phyloP scores from a whole-genome alignment of 768 basidiomycete genomes.

The Cystoderma amianthinum region DNA sequence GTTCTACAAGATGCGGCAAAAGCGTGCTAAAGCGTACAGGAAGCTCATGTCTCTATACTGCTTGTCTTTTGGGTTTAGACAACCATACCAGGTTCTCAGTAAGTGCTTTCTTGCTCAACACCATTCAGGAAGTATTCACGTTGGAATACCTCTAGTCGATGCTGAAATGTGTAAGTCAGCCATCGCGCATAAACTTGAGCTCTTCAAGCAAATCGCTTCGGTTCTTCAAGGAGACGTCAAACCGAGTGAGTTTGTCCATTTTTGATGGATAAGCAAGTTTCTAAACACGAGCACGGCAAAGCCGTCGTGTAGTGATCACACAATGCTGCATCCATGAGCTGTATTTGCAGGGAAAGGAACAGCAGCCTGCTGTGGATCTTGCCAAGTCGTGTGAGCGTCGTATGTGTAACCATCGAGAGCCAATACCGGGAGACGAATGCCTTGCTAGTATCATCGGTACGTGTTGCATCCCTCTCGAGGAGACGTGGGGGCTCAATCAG shows the following conservation, averaged over 20 bases:
- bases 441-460: conserved; percentile 74
- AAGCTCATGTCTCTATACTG: conserved; percentile 91
- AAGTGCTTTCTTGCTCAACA: conserved; percentile 12
- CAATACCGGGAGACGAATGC: conserved; percentile 84
- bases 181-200: conserved; percentile 63
- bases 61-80: conserved; percentile 82
- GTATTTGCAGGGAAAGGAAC: conserved; percentile 72
- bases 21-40: conserved; percentile 89
- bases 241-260: conserved; percentile 61
- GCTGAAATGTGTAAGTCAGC: conserved; percentile 74
- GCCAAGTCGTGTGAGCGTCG: conserved; percentile 92
- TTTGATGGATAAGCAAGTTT: conserved; percentile 6
- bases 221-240: conserved; percentile 88
- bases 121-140: too few relatives aligned
- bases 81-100: conserved; percentile 94
- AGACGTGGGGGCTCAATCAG: background rate
- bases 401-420: conserved; percentile 90
- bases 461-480: conserved; percentile 9
- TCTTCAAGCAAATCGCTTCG: conserved; percentile 64
- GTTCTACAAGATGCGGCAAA: conserved; percentile 75
- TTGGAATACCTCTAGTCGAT: conserved; percentile 66
- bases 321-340: conserved; percentile 96
- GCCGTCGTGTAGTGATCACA: conserved; percentile 82
- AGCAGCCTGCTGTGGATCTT: conserved; percentile 76
- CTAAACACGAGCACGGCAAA: conserved; percentile 31